phyloP scores from a whole-genome alignment of 177 flowering plant species.

The Tripterygium wilfordii region DNA sequence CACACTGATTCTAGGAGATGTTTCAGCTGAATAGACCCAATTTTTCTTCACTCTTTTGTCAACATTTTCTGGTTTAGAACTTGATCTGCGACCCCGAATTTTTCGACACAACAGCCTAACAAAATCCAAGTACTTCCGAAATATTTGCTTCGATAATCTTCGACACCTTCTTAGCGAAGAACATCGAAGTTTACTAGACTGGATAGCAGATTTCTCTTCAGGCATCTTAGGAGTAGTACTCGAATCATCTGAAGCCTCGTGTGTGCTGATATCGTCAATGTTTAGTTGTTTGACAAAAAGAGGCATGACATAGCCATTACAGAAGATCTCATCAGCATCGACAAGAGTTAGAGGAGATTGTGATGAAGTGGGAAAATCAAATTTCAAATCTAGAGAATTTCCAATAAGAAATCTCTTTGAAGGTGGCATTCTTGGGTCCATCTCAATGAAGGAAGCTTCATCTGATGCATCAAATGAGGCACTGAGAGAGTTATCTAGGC shows the following conservation, averaged over 20 bases:
- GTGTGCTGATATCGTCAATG: conserved; percentile 20
- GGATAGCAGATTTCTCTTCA: not conserved
- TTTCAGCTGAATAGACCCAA: conserved; percentile 22
- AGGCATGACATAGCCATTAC: conserved; percentile 42
- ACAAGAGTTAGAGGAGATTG: conserved; percentile 28
- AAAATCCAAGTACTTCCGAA: conserved; percentile 40
- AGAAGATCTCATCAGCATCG: conserved; percentile 55
- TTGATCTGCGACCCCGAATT: conserved; percentile 14
- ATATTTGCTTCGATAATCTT: conserved; percentile 26
- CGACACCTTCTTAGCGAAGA: conserved; percentile 34
- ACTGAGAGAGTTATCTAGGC: conserved; percentile 30
- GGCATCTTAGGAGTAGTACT: too few species aligned
- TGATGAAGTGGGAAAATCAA: conserved; percentile 37
- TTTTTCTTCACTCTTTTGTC: conserved; percentile 15
- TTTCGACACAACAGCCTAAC: conserved; percentile 31
- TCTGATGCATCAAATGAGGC: conserved; percentile 39
- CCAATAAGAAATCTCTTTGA: conserved; percentile 48
- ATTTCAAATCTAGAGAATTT: conserved; percentile 35
- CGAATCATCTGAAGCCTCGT: conserved; percentile 16
- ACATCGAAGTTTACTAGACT: conserved; percentile 8
- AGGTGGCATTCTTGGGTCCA: conserved; percentile 65
- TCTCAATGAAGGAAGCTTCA: conserved; percentile 62
- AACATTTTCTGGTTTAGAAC: conserved; percentile 12
- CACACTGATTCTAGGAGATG: conserved; percentile 40
- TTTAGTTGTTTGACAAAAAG: conserved; percentile 23